phyloP scores from a whole-genome alignment of 1,139 yeast genomes.

The Diutina mesorugosa region DNA sequence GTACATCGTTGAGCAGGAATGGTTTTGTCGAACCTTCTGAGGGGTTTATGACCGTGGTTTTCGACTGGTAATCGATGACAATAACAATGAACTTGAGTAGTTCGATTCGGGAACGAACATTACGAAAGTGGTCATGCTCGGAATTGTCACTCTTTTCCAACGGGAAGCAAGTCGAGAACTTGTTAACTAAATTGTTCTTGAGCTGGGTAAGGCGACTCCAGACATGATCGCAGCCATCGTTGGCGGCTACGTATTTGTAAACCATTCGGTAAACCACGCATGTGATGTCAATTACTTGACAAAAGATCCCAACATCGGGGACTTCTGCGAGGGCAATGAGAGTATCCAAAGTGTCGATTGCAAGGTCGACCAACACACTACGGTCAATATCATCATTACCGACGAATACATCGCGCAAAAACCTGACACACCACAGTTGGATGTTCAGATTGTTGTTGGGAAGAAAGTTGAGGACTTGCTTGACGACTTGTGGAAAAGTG shows the following conservation, averaged over 20 bases:
- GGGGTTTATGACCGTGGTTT: constrained; percentile 10
- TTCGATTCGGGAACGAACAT: constrained; percentile 48
- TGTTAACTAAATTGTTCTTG: constrained; percentile 18
- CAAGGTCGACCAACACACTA: constrained; percentile 27
- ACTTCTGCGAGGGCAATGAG: constrained; percentile 18
- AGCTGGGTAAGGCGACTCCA: constrained; percentile 32
- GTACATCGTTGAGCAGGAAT: constrained; percentile 47
- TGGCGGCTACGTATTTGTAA: constrained; percentile 28
- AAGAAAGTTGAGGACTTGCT: constrained; percentile 34
- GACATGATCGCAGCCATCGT: constrained; percentile 27
- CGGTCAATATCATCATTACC: constrained; percentile 14
- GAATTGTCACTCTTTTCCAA: constrained; percentile 29
- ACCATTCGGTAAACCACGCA: constrained; percentile 25
- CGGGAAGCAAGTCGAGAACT: constrained; percentile 23
- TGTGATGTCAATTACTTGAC: constrained; percentile 20
- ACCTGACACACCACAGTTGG: constrained; percentile 35
- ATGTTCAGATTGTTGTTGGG: constrained; percentile 19
- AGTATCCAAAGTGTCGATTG: constrained; percentile 26
- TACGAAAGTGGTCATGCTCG: constrained; percentile 37
- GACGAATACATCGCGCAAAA: constrained; percentile 30
- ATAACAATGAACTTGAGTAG: constrained; percentile 61
- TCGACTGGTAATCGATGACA: constrained; percentile 57
- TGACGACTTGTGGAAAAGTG: constrained; percentile 39
- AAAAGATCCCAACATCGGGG: constrained; percentile 17
- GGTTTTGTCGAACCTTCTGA: constrained; percentile 16